These are phyloP conservation scores for Phalaenopsis hybrid DNA, from an alignment of 116 monocot genomes.

Conservation along the genomic window DNA sequence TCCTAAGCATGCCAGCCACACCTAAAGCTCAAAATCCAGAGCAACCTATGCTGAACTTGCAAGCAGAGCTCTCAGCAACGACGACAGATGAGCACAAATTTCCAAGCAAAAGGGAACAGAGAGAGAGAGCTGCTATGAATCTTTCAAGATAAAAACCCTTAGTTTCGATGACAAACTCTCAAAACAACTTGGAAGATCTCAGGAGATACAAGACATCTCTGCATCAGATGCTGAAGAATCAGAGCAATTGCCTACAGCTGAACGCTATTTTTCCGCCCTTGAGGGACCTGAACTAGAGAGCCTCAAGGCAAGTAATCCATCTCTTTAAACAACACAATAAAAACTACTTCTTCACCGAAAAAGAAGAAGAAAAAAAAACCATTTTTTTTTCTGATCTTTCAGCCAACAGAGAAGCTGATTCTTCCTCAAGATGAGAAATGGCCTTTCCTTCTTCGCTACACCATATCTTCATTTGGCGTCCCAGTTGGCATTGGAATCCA, in stretches of 20 bases:
- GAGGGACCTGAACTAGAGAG: conserved; percentile 38
- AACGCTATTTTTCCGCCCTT: conserved; percentile 33
- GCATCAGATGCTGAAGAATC: not conserved
- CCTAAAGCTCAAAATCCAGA: not conserved
- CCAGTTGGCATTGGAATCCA: conserved; percentile 18
- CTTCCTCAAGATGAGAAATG: conserved; percentile 24
- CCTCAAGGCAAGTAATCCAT: conserved; percentile 24
- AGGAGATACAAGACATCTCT: not conserved
- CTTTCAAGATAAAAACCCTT: conserved; percentile 45
- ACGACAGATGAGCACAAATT: not conserved
- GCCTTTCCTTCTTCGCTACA: conserved; percentile 25
- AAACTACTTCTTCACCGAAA: too few relatives aligned
- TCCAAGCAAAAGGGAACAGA: not conserved
- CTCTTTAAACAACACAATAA: too few relatives aligned
- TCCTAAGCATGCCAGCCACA: not conserved
- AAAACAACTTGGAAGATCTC: conserved; percentile 19
- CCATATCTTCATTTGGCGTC: conserved; percentile 17
- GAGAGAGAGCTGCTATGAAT: conserved; percentile 29
- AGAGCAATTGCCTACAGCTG: conserved; percentile 17
- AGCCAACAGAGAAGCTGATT: conserved; percentile 15
- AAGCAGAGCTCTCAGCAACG: not conserved
- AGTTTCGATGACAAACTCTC: conserved; percentile 34
- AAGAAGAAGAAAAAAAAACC: too few relatives aligned
- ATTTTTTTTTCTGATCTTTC: not conserved
- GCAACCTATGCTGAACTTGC: not conserved